Conservation (phyloP, 2,329 filamentous ascomycete genomes). For the Pseudogymnoascus sp. region DNA sequence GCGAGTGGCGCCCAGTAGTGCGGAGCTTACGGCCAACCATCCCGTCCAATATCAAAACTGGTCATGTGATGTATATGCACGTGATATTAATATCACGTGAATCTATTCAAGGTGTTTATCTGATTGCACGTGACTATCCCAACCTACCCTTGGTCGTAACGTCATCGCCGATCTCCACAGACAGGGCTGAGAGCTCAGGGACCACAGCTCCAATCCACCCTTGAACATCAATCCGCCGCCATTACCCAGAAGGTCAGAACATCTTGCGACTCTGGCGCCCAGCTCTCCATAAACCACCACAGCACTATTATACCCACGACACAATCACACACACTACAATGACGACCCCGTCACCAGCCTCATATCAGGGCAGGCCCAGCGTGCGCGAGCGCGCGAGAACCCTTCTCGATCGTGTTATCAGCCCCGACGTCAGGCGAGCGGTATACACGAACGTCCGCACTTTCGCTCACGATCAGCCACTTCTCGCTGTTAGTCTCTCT, state of each 20-base stretch:
- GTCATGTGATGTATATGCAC: neutral
- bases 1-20: neutral
- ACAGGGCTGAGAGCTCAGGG: neutral
- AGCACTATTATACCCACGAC: neutral
- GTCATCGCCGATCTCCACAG: neutral
- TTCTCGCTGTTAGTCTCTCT: conserved; percentile 52
- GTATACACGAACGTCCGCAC: conserved; percentile 43
- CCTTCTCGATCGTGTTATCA: conserved; percentile 43
- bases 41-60: neutral
- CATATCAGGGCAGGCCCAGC: neutral
- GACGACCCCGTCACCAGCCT: neutral
- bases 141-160: neutral
- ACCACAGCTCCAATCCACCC: neutral
- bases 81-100: neutral
- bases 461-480: conserved; percentile 56
- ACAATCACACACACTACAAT: neutral
- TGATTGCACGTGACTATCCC: neutral
- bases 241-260: neutral
- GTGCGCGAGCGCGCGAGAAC: conserved; percentile 11
- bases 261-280: neutral
- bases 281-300: neutral
- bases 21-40: neutral
- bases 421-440: conserved; percentile 50
- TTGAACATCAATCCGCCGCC: neutral
- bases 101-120: neutral